These are phyloP conservation scores for Cladochytrium replicatum DNA, from an alignment of 192 early-diverging fungal species.

Conservation along the genomic window DNA sequence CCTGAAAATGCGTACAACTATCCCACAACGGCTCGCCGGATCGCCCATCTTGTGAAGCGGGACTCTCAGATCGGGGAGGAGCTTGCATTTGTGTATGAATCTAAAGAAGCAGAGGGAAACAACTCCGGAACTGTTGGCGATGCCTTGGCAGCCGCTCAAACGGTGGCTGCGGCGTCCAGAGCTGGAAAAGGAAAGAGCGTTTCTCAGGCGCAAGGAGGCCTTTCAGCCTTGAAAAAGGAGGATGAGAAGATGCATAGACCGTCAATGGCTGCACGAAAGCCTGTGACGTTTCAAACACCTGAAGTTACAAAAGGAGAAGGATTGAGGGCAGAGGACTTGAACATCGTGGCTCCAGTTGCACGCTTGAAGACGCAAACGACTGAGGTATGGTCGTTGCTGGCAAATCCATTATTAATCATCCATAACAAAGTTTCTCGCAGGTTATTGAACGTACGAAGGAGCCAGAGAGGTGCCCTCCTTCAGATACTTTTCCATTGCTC, in stretches of 20 bases:
- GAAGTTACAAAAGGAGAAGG: not conserved
- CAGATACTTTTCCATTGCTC: not conserved
- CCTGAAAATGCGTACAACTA: slow-evolving; percentile 15
- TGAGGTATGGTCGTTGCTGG: not conserved
- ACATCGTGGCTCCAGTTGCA: not conserved
- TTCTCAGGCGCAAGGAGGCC: too few relatives aligned
- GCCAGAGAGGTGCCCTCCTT: not conserved
- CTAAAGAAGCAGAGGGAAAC: not conserved
- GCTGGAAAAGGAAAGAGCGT: not conserved
- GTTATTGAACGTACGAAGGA: not conserved
- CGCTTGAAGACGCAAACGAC: slow-evolving; percentile 11
- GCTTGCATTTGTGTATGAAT: slow-evolving; percentile 34
- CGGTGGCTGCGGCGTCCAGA: slow-evolving; percentile 8
- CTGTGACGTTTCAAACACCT: not conserved
- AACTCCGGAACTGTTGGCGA: slow-evolving; percentile 1
- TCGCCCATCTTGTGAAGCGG: slow-evolving; percentile 10
- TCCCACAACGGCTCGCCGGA: slow-evolving; percentile 11
- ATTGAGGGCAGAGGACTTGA: not conserved
- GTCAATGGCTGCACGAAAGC: slow-evolving; percentile 2
- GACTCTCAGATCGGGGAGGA: slow-evolving; percentile 9
- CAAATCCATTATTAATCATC: not conserved
- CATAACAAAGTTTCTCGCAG: not conserved
- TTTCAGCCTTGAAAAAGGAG: not conserved
- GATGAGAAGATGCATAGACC: not conserved
- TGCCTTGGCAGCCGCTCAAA: slow-evolving; percentile 1